These are phyloP conservation scores for Cryphonectria nitschkei DNA, from an alignment of 2,329 filamentous ascomycete genomes.

Conservation along the genomic window DNA sequence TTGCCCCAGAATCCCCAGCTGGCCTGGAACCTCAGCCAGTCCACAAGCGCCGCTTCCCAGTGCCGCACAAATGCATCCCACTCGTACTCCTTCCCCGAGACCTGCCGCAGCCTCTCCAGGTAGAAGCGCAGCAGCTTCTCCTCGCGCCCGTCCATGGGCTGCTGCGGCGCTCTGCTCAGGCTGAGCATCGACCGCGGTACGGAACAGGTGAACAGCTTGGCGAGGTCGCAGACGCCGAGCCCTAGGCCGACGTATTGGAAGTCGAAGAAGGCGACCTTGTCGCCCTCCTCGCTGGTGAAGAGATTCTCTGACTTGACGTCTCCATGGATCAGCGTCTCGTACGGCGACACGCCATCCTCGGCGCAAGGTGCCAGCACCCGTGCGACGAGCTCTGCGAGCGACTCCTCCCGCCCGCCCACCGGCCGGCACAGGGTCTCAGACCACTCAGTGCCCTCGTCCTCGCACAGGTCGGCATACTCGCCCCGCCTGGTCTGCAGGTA, in stretches of 20 bases:
- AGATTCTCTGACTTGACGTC: slow-evolving; percentile 73
- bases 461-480: slow-evolving; percentile 56
- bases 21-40: slow-evolving; percentile 67
- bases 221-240: slow-evolving; percentile 66
- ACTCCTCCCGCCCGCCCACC: slow-evolving; percentile 26
- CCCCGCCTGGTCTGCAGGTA: slow-evolving; percentile 65
- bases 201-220: slow-evolving; percentile 70
- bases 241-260: slow-evolving; percentile 71
- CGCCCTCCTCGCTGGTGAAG: slow-evolving; percentile 55
- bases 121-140: slow-evolving; percentile 56
- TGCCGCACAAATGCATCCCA: slow-evolving; percentile 60
- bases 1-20: slow-evolving; percentile 67
- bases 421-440: slow-evolving; percentile 50
- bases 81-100: slow-evolving; percentile 47
- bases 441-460: slow-evolving; percentile 58
- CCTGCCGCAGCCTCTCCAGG: slow-evolving; percentile 40
- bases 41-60: slow-evolving; percentile 69
- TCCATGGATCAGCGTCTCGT: slow-evolving; percentile 65
- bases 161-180: slow-evolving; percentile 33
- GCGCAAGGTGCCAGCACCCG: slow-evolving; percentile 50
- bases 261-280: slow-evolving; percentile 66
- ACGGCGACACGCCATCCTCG: slow-evolving; percentile 1
- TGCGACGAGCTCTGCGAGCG: slow-evolving; percentile 55
- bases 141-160: slow-evolving; percentile 58
- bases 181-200: slow-evolving; percentile 58